Percentiles rank a stretch among this genome's conserved stretches.
Evolutionary conservation across 345 rosid species (phyloP).

Genomic region (Cardamine chenopodiifolia): DNA sequence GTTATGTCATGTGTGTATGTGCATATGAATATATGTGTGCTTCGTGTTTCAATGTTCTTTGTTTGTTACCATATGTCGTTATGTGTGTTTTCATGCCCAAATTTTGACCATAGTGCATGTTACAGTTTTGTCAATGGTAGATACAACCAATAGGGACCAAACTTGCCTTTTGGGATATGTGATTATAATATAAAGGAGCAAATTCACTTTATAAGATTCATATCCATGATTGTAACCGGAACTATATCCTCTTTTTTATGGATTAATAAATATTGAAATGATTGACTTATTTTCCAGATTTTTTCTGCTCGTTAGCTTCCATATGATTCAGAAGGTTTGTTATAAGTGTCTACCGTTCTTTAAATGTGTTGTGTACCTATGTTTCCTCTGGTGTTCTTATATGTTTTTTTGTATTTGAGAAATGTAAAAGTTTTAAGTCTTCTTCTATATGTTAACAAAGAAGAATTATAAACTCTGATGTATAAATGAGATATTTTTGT

Average conservation of each 20-base stretch:
- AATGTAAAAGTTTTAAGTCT: neutral
- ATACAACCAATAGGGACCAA: constrained; percentile 41
- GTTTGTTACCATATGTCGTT: constrained; percentile 35
- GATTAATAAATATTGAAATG: neutral
- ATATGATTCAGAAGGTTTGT: neutral
- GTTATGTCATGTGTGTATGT: constrained; percentile 9
- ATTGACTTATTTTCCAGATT: neutral
- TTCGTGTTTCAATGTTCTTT: neutral
- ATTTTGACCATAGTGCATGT: neutral
- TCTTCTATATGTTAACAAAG: neutral
- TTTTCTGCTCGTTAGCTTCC: neutral
- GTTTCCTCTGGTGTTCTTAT: neutral
- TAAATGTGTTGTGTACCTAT: too few species aligned
- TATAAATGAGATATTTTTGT: neutral
- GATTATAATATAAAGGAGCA: neutral
- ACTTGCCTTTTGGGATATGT: constrained; percentile 5
- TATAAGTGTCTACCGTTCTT: neutral
- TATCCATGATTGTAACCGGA: neutral
- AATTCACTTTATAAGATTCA: neutral
- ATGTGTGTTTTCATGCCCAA: constrained; percentile 37
- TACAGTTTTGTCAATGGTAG: constrained; percentile 38
- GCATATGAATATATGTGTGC: constrained; percentile 25
- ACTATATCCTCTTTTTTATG: neutral
- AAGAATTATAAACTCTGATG: neutral
- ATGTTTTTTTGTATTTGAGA: too few species aligned